phyloP scores from a whole-genome alignment of 1,284 basidiomycete species.

The Trametes pubescens region DNA sequence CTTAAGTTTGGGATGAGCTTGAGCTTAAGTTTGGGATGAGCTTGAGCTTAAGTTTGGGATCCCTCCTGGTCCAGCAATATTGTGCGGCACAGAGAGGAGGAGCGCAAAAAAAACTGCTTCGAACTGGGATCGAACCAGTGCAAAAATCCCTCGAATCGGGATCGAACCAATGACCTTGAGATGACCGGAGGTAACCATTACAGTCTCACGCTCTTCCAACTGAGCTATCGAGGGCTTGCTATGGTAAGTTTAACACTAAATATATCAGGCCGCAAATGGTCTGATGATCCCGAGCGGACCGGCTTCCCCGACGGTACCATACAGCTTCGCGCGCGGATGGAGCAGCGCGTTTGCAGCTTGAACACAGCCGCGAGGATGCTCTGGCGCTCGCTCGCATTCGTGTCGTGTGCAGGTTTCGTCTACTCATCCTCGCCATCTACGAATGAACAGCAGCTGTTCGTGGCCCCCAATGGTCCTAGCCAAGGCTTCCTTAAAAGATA shows the following conservation, averaged over 20 bases:
- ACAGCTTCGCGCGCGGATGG: background rate
- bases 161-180: slow-evolving; percentile 32
- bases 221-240: slow-evolving; percentile 38
- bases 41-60: too few species aligned
- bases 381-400: slow-evolving; percentile 15
- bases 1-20: too few species aligned
- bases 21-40: too few species aligned
- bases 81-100: too few species aligned
- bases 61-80: too few species aligned
- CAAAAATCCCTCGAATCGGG: slow-evolving; percentile 33
- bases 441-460: background rate
- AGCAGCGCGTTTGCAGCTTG: slow-evolving; percentile 2
- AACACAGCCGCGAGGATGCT: slow-evolving; percentile 23
- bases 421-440: slow-evolving; percentile 1
- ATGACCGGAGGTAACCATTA: slow-evolving; percentile 20
- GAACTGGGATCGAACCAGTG: background rate
- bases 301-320: too few species aligned
- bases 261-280: too few species aligned
- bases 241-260: too few species aligned
- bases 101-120: too few species aligned
- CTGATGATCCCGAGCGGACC: too few species aligned
- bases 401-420: slow-evolving; percentile 21
- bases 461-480: accelerated
- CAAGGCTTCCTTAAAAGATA: slow-evolving; percentile 15
- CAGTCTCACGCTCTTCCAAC: slow-evolving; percentile 41